Percentiles rank a stretch among this genome's conserved stretches.
These are phyloP conservation scores for Eucalyptus rudis DNA, from an alignment of 345 rosid genomes.

Conservation along the genomic window DNA sequence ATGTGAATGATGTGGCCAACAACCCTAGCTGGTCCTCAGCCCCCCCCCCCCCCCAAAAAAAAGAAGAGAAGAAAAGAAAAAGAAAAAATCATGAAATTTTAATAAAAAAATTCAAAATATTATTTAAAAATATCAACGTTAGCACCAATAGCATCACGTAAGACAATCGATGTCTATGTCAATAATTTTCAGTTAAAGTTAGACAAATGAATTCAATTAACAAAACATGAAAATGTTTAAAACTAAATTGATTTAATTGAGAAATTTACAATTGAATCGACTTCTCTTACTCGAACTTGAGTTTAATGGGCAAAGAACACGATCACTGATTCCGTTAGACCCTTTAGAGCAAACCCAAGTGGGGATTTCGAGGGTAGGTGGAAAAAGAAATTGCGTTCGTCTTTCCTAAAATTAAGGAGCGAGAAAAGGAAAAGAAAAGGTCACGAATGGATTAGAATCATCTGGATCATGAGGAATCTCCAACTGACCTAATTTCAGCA, in stretches of 20 bases:
- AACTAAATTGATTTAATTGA: too few species aligned
- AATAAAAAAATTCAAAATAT: too few species aligned
- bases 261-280: too few species aligned
- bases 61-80: too few species aligned
- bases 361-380: neutral
- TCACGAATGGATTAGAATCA: neutral
- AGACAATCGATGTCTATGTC: too few species aligned
- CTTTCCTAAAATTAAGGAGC: neutral
- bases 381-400: neutral
- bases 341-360: neutral
- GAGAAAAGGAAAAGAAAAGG: neutral
- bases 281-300: too few species aligned
- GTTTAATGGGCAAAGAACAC: neutral
- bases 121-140: accelerated
- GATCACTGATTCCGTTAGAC: neutral
- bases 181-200: too few species aligned
- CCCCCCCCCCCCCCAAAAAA: accelerated
- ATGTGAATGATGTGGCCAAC: too few species aligned
- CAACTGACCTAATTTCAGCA: neutral
- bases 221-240: too few species aligned
- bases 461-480: neutral
- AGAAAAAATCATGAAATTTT: too few species aligned
- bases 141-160: accelerated
- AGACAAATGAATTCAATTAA: too few species aligned
- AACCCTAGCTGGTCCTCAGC: too few species aligned